Evolutionary conservation across 2,329 filamentous ascomycete species (phyloP), one percentile per base, ranked within the genome.

Genomic region (Colletotrichum phormii): DNA sequence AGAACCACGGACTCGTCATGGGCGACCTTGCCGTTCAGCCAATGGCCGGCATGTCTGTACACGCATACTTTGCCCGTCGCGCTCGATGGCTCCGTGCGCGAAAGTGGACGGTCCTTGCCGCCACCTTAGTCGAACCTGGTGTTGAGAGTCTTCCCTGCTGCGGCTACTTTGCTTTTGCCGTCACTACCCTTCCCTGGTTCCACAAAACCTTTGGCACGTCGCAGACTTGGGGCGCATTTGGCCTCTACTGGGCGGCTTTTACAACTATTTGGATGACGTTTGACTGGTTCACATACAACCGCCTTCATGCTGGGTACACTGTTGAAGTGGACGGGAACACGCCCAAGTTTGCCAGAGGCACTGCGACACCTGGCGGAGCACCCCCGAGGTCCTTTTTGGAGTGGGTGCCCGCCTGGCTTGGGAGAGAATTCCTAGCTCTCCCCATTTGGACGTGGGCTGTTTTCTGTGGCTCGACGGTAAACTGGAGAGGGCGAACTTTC

Each of bases 401-500:
- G 75, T 99, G 95, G 94, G 79, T 97, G 4, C 80, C 88, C 6
- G 93, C 95, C 0, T 99, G 97, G 97, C 77, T 97, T 0, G 95
- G 93, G 0, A 88, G 97, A 37, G 97, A 99, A 82, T 75, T 90
- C 0, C 86, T 98, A 9, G 95, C 97, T 0, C 85, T 98, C 58
- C 95, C 95, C 0, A 93, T 99, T 72, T 99, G 97, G 97, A 85
- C 90, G 0, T 95, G 93, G 90, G 97, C 97, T 0, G 94, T 98
- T 24, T 90, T 94, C 77, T 92, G 96, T n/a, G 97, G 97, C 0
- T 91, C 93, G 1, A 96, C 92, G 0, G 94, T 99, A 0, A 90
- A 90, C 64, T 99, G 97, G 97, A 87, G 97, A 67, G 96, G 95
- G 0, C 92, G 92, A 78, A 89, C 86, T 33, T 98, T 98, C 80